Evolutionary conservation across 2,329 filamentous ascomycete species (phyloP), one percentile per base, ranked within the genome.

Genomic region (Aulographum hederae): DNA sequence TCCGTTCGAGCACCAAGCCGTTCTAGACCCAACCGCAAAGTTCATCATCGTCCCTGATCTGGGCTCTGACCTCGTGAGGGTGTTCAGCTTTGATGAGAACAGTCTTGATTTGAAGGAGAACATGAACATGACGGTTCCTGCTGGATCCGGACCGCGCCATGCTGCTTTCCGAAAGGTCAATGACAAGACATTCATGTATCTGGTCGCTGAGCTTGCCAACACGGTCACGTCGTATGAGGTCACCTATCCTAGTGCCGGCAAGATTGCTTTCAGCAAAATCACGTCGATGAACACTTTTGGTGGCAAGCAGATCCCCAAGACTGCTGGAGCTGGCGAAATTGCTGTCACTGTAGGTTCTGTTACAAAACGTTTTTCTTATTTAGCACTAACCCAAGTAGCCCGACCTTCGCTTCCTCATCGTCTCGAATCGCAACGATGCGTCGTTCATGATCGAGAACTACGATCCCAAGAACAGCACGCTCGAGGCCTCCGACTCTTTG

Each of bases 381-480:
- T 8, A 10, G 8, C 15, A 29, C 14, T 16, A 14, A 16, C 8
- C 8, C 14, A 11, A 11, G 16, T 28, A 48, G 35, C 57, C 57
- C 3, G 56, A 61, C 38, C 56, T 62, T 37, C 65, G 62, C 21
- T 78, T 71, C 55, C 47, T 84, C 32, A 59, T 78, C 40, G 63
- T 77, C 26, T 76, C 73, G 2, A 78, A 77, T 39, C 73, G 79
- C 38, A 65, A 67, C 45, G 74, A 76, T 45, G 58, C 55, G 28
- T 53, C 61, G 15, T 65, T 73, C 46, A 43, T 40, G 56, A 46
- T 60, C 34, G 45, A 57, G n/a, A 74, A 73, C 39, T 38, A 42
- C 4, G 46, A 52, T 34, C 39, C 50, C 12, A 47, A 33, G 8
- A 53, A 56, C 37, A 39, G 40, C 30, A 53, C 52, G 4, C 34